Percentiles rank a stretch among this genome's conserved stretches.
Evolutionary conservation across 305 asterid genomes (phyloP).

Genomic region (Fraxinus platypoda): DNA sequence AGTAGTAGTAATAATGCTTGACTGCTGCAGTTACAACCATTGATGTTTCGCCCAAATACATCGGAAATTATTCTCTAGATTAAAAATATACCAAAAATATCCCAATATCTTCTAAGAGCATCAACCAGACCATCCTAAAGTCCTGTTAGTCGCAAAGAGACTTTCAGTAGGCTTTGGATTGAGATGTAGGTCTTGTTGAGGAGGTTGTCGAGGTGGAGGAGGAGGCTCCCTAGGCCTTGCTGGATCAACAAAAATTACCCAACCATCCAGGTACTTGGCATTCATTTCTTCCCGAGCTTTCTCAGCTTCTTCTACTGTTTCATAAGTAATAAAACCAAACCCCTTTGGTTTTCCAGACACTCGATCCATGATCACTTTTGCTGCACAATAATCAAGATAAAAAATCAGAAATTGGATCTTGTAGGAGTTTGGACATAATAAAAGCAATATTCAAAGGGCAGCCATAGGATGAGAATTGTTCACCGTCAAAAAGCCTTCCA

Average conservation of each 20-base stretch:
- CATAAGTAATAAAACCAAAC: conserved; percentile 77
- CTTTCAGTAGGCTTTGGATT: conserved; percentile 30
- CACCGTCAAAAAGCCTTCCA: conserved; percentile 72
- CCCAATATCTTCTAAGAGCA: not conserved
- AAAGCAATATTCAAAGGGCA: not conserved
- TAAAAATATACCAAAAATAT: not conserved
- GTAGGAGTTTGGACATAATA: not conserved
- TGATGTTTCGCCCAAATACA: not conserved
- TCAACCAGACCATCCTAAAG: conserved; percentile 78
- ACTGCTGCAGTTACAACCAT: too few relatives aligned
- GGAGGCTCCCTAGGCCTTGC: conserved; percentile 76
- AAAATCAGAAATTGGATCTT: conserved; percentile 1
- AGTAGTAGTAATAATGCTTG: not conserved
- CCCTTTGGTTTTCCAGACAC: conserved; percentile 85
- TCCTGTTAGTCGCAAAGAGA: conserved; percentile 71
- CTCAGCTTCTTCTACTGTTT: conserved; percentile 80
- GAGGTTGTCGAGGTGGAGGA: conserved; percentile 53
- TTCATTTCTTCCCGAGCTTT: conserved; percentile 86
- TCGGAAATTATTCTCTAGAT: not conserved
- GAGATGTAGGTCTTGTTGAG: conserved; percentile 32
- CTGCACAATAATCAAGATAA: conserved; percentile 36
- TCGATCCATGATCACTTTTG: conserved; percentile 75
- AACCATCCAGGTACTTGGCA: conserved; percentile 80
- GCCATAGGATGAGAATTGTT: not conserved
- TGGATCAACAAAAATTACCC: conserved; percentile 96